phyloP scores from a whole-genome alignment of 768 basidiomycete genomes.

The Termitomyces heimii region DNA sequence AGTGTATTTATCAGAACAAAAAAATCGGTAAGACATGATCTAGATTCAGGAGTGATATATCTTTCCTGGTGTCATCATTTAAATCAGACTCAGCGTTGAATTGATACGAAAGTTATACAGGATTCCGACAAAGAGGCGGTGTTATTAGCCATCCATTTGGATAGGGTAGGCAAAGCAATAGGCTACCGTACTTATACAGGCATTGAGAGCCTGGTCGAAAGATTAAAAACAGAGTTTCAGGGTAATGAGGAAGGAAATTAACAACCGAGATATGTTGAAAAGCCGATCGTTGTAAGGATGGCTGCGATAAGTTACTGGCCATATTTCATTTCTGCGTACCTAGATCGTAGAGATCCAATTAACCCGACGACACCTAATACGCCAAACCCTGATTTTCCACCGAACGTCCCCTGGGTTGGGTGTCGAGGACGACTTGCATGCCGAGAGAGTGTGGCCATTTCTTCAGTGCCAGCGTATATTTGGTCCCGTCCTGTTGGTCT shows the following conservation, averaged over 20 bases:
- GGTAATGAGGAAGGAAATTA: neutral
- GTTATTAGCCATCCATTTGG: constrained; percentile 61
- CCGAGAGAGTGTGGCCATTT: neutral
- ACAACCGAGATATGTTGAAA: constrained; percentile 48
- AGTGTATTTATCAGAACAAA: neutral
- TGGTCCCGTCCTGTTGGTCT: neutral
- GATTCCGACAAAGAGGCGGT: no score
- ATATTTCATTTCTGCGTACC: neutral
- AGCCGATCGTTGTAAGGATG: constrained; percentile 40
- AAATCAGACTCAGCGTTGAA: no score
- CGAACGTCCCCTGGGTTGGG: neutral
- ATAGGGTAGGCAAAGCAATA: constrained; percentile 45
- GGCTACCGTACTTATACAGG: constrained; percentile 41
- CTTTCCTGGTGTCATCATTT: no score
- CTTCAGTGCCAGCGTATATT: neutral
- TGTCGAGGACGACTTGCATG: neutral
- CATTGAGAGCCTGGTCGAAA: constrained; percentile 26
- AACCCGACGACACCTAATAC: constrained; percentile 5
- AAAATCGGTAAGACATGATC: no score
- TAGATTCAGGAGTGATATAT: no score
- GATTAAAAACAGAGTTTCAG: neutral
- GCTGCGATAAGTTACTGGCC: constrained; percentile 28
- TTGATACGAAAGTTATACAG: no score
- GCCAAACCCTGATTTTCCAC: neutral
- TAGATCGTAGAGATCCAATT: neutral